Conservation (phyloP, 176 grass and related monocot genomes). For the Zizania latifolia region DNA sequence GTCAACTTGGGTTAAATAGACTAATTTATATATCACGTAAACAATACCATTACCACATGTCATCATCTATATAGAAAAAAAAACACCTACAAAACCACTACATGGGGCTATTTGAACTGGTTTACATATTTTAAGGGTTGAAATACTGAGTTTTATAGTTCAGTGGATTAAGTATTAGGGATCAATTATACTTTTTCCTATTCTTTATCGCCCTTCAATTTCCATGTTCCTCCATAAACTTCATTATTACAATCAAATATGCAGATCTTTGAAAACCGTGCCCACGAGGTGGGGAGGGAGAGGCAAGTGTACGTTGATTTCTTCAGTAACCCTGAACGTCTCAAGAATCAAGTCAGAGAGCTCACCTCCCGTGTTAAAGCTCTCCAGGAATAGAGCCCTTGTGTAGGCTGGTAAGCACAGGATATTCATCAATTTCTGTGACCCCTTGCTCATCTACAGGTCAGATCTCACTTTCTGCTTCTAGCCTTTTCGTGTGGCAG, state of each 20-base stretch:
- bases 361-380: slow-evolving; percentile 59
- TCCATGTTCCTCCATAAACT: not conserved
- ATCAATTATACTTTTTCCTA: too few species aligned
- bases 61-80: too few species aligned
- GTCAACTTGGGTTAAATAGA: too few species aligned
- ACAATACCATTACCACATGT: too few species aligned
- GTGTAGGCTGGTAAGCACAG: slow-evolving; percentile 7
- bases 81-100: too few species aligned
- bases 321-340: slow-evolving; percentile 71
- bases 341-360: slow-evolving; percentile 75
- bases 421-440: not conserved
- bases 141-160: too few species aligned
- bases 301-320: slow-evolving; percentile 82
- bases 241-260: not conserved
- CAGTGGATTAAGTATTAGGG: too few species aligned
- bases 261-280: slow-evolving; percentile 63
- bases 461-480: not conserved
- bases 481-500: not conserved
- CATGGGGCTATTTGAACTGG: too few species aligned
- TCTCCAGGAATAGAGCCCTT: slow-evolving; percentile 45
- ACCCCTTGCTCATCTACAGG: not conserved
- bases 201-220: not conserved
- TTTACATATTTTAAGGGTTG: too few species aligned
- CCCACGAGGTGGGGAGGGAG: slow-evolving; percentile 70
- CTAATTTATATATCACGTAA: too few species aligned